These are phyloP conservation scores for Nasturtium officinale DNA, from an alignment of 345 rosid species.

Conservation along the genomic window DNA sequence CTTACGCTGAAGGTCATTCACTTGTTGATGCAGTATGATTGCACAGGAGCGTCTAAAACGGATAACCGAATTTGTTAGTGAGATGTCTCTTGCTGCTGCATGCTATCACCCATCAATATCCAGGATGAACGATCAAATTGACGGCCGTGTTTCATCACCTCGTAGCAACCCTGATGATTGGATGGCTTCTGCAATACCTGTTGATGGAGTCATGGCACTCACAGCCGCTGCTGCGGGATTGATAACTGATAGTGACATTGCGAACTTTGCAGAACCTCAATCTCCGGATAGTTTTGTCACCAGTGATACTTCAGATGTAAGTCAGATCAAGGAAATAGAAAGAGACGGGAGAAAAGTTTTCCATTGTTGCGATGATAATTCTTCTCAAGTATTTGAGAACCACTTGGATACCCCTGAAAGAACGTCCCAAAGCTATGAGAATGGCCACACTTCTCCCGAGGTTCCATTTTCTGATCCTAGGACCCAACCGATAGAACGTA, in stretches of 20 bases:
- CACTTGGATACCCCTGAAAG: conserved; percentile 61
- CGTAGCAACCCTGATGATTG: conserved; percentile 55
- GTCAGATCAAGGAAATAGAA: conserved; percentile 63
- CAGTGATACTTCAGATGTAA: conserved; percentile 71
- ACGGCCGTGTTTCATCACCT: conserved; percentile 47
- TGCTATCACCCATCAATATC: conserved; percentile 49
- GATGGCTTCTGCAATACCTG: conserved; percentile 84
- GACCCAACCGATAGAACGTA: conserved; percentile 54
- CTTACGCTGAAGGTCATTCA: conserved; percentile 33
- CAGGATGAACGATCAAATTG: conserved; percentile 47
- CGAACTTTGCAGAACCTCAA: conserved; percentile 57
- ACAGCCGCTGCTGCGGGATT: conserved; percentile 87
- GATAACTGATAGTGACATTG: conserved; percentile 60
- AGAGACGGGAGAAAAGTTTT: conserved; percentile 56
- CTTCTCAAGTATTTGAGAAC: conserved; percentile 68
- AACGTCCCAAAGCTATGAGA: conserved; percentile 54
- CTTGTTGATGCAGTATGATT: conserved; percentile 75
- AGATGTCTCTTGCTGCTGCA: conserved; percentile 67
- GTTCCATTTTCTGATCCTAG: conserved; percentile 47
- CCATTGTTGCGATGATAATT: conserved; percentile 59
- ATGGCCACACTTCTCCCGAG: conserved; percentile 71
- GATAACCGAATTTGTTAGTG: conserved; percentile 78
- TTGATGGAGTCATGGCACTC: conserved; percentile 68
- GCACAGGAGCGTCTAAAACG: conserved; percentile 97
- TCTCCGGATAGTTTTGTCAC: conserved; percentile 66